phyloP scores from a whole-genome alignment of 2,329 filamentous ascomycete species.

The Sordariomycetes sp. region DNA sequence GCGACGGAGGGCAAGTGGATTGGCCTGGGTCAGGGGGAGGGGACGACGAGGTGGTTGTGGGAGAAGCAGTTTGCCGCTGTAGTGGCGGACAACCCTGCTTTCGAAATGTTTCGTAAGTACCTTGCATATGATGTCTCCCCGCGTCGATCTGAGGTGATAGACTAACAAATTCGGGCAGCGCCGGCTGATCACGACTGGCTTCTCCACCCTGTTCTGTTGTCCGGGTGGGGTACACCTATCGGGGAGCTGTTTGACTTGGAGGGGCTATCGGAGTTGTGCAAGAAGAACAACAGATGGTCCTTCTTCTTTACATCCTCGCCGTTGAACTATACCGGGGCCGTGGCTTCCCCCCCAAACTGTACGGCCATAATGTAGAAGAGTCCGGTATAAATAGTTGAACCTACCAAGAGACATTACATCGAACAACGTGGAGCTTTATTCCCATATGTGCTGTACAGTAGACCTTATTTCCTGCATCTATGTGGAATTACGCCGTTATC shows the following conservation, averaged over 20 bases:
- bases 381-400: too few species aligned
- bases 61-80: slow-evolving; percentile 16
- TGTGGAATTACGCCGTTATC: too few species aligned
- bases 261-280: not conserved
- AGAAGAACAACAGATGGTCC: not conserved
- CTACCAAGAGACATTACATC: too few species aligned
- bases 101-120: slow-evolving; percentile 13
- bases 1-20: slow-evolving; percentile 1
- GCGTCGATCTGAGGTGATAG: too few species aligned
- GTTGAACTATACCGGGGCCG: not conserved
- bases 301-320: not conserved
- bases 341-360: not conserved
- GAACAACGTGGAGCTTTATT: too few species aligned
- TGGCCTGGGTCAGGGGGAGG: slow-evolving; percentile 10
- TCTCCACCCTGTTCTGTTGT: not conserved
- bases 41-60: slow-evolving; percentile 15
- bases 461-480: too few species aligned
- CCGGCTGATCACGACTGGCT: too few species aligned
- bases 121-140: not conserved
- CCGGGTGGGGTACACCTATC: not conserved
- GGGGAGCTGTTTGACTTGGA: not conserved
- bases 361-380: slow-evolving; percentile 10
- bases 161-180: not conserved
- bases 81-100: slow-evolving; percentile 13
- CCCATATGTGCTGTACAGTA: too few species aligned